A percentile compares a stretch with the other conserved stretches of the same genome.
Conservation (phyloP, 805 yeast genomes). For the Clavispora vitiphila region DNA sequence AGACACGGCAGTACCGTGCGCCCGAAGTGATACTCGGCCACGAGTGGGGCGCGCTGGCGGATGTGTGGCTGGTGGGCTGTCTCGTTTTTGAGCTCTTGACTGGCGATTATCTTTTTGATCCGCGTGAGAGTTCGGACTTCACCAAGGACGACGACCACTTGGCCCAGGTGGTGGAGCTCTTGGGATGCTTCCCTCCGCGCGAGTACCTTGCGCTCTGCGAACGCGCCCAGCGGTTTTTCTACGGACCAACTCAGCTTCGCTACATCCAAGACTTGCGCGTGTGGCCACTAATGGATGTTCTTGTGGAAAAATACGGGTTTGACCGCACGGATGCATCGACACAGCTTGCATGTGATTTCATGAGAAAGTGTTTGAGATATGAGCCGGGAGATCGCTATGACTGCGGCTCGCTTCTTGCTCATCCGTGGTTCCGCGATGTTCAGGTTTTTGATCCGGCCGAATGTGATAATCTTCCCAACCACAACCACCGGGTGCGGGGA, state of each 20-base stretch:
- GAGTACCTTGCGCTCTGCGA: conserved; percentile 57
- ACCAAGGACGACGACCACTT: conserved; percentile 92
- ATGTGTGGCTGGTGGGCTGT: conserved; percentile 95
- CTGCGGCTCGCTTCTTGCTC: conserved; percentile 49
- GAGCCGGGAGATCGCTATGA: conserved; percentile 49
- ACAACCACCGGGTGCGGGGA: conserved; percentile 27
- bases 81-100: conserved; percentile 85
- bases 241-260: conserved; percentile 64
- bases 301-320: conserved; percentile 80
- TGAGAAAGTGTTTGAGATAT: conserved; percentile 45
- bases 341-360: conserved; percentile 40
- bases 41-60: conserved; percentile 86
- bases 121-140: conserved; percentile 70
- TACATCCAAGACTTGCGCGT: conserved; percentile 79
- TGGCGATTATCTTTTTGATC: conserved; percentile 93
- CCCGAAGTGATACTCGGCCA: conserved; percentile 62
- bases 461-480: conserved; percentile 20
- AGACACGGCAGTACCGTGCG: conserved; percentile 63
- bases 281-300: conserved; percentile 82
- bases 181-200: conserved; percentile 63
- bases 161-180: conserved; percentile 86
- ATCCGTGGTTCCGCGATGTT: conserved; percentile 41
- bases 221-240: conserved; percentile 54
- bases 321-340: conserved; percentile 28
- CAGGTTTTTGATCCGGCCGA: conserved; percentile 11